Conservation (phyloP, 148 eudicot species). For the Pouteria glomerata region DNA sequence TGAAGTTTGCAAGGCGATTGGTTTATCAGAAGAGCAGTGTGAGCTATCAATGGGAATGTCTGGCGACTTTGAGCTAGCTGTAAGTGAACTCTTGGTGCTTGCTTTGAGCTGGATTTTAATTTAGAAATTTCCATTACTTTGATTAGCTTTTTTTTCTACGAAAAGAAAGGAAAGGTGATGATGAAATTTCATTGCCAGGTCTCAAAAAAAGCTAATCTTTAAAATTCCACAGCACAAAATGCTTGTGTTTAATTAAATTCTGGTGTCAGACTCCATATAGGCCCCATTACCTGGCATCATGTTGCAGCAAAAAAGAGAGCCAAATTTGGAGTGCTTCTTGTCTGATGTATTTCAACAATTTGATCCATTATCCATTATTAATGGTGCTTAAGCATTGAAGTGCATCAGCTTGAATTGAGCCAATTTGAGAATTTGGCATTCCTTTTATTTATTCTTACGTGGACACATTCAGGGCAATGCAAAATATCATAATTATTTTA, state of each 20-base stretch:
- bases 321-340: background rate
- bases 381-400: background rate
- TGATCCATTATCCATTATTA: background rate
- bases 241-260: background rate
- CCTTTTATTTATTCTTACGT: background rate
- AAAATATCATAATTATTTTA: too few species aligned
- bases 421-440: background rate
- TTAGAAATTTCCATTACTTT: background rate
- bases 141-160: background rate
- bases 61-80: conserved; percentile 95
- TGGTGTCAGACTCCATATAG: background rate
- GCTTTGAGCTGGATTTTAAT: background rate
- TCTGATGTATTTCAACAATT: background rate
- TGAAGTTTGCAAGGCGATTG: conserved; percentile 79
- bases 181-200: background rate
- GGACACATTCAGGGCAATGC: background rate
- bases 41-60: conserved; percentile 99
- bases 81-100: conserved; percentile 27
- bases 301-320: background rate
- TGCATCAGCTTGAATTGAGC: background rate
- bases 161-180: background rate
- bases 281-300: background rate
- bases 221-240: background rate
- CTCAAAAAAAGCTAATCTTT: background rate
- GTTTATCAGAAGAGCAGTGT: conserved; percentile 72